Base-by-base conservation (phyloP, 441 rosid genomes). In the Isatis lusitanica region DNA sequence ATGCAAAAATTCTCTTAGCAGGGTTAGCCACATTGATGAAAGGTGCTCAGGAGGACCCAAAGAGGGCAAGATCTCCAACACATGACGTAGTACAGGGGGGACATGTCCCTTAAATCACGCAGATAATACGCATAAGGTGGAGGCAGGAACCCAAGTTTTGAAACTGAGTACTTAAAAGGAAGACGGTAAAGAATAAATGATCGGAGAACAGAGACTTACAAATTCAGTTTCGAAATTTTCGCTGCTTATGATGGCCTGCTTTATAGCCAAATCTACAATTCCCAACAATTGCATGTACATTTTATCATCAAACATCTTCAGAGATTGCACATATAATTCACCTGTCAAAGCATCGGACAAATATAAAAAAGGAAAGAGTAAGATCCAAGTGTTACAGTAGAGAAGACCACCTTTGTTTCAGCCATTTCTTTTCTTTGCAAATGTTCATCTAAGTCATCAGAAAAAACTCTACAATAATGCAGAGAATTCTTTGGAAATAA, bases 291-390 rank as follows among this genome's bases (percentile, higher is more conserved):
- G 97, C 75, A 82, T 84, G 83, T 89, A 96, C 96, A 85, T 88
- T 79, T 63, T 70, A 76, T 83, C 85, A 74, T 93, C 97, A 89
- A 96, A 93, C 97, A 93, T 91, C 71, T 61, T 83, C 74, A 80
- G 85, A 58, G 99, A 92, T 76, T 93, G 99, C 71, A 83, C 81
- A 74, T 96, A 91, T 56, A 93, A 68, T 79, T 95, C 99, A 73
- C 98, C 99, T 93, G 87, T 71, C 64, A 84, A 71, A 74, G 65
- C 56, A 79, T 73, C 40, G 66, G 50, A 61, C 24, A 39, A 78
- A 63, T 56, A 60, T 39, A 10, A 63, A 47, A 55, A 44, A 48
- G 47, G 46, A 66, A 39, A 78, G 43, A 70, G 21, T 74, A 78
- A 74, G 70, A 63, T 71, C 72, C 57, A 76, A 50, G 40, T 6